Evolutionary conservation across 306 rosid genomes (phyloP), one percentile per base, ranked within the genome.

Genomic region (Oemleria cerasiformis): DNA sequence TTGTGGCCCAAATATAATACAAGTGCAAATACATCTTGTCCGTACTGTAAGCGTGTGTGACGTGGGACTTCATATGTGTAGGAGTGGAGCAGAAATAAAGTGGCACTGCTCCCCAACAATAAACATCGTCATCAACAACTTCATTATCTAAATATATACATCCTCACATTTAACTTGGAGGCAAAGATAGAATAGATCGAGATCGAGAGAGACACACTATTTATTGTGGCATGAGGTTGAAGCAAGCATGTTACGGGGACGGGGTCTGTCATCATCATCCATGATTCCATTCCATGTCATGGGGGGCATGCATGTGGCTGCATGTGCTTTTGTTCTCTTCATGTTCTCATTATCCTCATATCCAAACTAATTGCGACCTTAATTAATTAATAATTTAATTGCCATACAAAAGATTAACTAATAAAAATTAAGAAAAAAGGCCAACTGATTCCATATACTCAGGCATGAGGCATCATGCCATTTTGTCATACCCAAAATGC

Each of bases 311-410:
- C 74, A 78, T 76, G 70, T 63, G 61, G 71, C 12, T 16, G 59
- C 86, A 79, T 83, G 84, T 80, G 81, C 48, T 69, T 55, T 78
- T 75, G 80, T 83, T 80, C 82, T 72, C 53, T 73, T 68, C 73
- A 54, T 19, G n/a, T 17, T 55, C 62, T 9, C 66, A 2, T 2
- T 1, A 25, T 25, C 30, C n/a, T n/a, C n/a, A n/a, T n/a, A n/a
- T n/a, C n/a, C n/a, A n/a, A n/a, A n/a, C n/a, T n/a, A n/a, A n/a
- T n/a, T n/a, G n/a, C n/a, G n/a, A n/a, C n/a, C n/a, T n/a, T n/a
- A n/a, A n/a, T n/a, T n/a, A n/a, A n/a, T n/a, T n/a, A n/a, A n/a
- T n/a, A n/a, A n/a, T n/a, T n/a, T n/a, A n/a, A n/a, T n/a, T n/a
- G n/a, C n/a, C n/a, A n/a, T n/a, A n/a, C n/a, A n/a, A n/a, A 25